Conservation (phyloP, 164 flowering plant genomes). For the Vitis amurensis region DNA sequence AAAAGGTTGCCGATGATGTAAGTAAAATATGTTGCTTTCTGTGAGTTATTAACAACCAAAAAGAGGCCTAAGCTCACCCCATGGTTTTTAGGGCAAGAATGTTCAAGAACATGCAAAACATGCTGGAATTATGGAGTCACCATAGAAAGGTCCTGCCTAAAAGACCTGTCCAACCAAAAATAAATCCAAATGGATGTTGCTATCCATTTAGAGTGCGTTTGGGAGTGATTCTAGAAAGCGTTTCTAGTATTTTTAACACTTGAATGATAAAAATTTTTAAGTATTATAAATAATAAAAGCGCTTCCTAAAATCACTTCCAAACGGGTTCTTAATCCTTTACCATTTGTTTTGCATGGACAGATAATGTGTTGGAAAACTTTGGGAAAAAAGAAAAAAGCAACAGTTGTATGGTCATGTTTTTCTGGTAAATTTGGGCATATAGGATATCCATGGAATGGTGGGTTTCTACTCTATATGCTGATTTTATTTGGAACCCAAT, state of each 20-base stretch:
- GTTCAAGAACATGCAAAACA: neutral
- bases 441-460: neutral
- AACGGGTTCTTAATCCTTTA: neutral
- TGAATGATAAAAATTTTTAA: too few relatives aligned
- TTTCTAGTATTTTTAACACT: too few relatives aligned
- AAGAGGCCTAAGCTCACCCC: neutral
- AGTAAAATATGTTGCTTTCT: slow-evolving; percentile 23
- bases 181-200: neutral
- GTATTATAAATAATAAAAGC: too few relatives aligned
- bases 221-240: too few relatives aligned
- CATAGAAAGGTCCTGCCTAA: neutral
- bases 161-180: neutral
- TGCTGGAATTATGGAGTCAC: neutral
- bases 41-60: neutral
- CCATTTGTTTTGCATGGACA: neutral
- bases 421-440: neutral
- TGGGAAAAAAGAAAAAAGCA: too few relatives aligned
- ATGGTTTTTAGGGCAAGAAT: neutral
- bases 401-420: neutral
- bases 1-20: slow-evolving; percentile 53
- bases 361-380: neutral
- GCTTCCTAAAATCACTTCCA: too few relatives aligned
- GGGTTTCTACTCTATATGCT: too few relatives aligned
- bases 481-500: too few relatives aligned
- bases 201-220: neutral